Evolutionary conservation across 2,329 filamentous ascomycete species (phyloP).

Genomic region (Lecanosticta acicola): DNA sequence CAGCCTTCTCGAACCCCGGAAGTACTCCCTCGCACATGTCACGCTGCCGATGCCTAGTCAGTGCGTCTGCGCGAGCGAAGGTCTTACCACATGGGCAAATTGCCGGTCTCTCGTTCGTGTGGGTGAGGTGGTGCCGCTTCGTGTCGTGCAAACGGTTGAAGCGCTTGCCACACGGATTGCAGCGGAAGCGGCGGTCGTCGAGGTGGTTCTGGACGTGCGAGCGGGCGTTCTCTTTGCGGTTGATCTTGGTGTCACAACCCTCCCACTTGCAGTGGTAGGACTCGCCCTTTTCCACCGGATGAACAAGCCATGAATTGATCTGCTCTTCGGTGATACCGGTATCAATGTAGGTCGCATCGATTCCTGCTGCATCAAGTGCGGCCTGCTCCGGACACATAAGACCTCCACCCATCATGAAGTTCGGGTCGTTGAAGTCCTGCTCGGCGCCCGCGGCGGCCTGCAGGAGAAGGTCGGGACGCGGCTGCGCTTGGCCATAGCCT

Average conservation of each 20-base stretch:
- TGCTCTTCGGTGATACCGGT: slow-evolving; percentile 87
- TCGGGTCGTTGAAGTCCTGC: slow-evolving; percentile 28
- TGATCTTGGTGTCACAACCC: slow-evolving; percentile 82
- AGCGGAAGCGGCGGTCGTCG: slow-evolving; percentile 91
- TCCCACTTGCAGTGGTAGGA: slow-evolving; percentile 51
- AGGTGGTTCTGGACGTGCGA: slow-evolving; percentile 97
- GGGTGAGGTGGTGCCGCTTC: slow-evolving; percentile 95
- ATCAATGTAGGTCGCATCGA: slow-evolving; percentile 58
- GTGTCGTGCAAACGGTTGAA: slow-evolving; percentile 97
- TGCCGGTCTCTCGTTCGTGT: slow-evolving; percentile 92
- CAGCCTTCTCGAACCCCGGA: slow-evolving; percentile 55
- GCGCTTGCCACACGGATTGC: slow-evolving; percentile 87
- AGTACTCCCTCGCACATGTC: slow-evolving; percentile 97
- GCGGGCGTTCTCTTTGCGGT: slow-evolving; percentile 98
- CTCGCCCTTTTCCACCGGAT: slow-evolving; percentile 39
- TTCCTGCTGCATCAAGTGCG: slow-evolving; percentile 44
- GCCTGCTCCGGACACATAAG: slow-evolving; percentile 32
- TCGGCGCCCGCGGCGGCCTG: slow-evolving; percentile 28
- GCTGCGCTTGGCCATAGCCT: slow-evolving; percentile 1
- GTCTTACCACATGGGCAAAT: slow-evolving; percentile 90
- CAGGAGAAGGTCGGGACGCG: slow-evolving; percentile 17
- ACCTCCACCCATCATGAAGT: slow-evolving; percentile 28
- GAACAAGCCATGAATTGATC: slow-evolving; percentile 45
- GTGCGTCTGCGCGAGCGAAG: slow-evolving; percentile 89
- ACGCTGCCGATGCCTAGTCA: slow-evolving; percentile 88